A percentile compares a stretch with the other conserved stretches of the same genome.
phyloP scores from a whole-genome alignment of 2,329 filamentous ascomycete genomes.

The Colletotrichum eleusines region DNA sequence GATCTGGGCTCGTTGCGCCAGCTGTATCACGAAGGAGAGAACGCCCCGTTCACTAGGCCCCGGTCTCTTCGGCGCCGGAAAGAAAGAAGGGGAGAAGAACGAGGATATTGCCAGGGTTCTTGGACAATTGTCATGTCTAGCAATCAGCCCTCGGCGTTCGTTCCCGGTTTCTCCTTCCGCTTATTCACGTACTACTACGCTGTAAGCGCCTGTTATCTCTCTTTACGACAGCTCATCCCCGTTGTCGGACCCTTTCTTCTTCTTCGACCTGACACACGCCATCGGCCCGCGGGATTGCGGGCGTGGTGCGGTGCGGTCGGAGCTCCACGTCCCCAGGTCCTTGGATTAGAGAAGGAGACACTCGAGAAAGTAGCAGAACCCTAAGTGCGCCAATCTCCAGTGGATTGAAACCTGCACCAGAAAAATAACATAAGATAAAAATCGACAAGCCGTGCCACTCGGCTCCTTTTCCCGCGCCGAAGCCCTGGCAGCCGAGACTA shows the following conservation, averaged over 20 bases:
- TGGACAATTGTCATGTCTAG: not conserved
- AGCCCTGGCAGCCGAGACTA: not conserved
- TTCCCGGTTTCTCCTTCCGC: not conserved
- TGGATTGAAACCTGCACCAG: not conserved
- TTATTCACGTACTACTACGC: not conserved
- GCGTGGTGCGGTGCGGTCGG: conserved; percentile 1
- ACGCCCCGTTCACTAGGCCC: not conserved
- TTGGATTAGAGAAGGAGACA: not conserved
- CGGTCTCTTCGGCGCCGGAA: not conserved
- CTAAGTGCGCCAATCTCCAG: conserved; percentile 25
- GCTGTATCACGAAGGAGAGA: not conserved
- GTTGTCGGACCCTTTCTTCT: not conserved
- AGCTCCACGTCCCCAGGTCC: not conserved
- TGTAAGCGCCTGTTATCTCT: not conserved
- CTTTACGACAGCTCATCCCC: not conserved
- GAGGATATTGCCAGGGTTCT: not conserved
- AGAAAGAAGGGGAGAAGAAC: not conserved
- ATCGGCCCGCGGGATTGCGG: conserved; percentile 24
- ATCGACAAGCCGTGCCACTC: conserved; percentile 1
- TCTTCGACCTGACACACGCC: conserved; percentile 14
- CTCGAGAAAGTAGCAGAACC: not conserved
- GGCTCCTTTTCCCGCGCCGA: not conserved
- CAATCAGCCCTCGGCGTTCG: not conserved
- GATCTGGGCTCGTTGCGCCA: not conserved
- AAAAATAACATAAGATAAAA: not conserved